Base-by-base conservation (phyloP, 108 stramenopile species). In the Cyclotella sp. region DNA sequence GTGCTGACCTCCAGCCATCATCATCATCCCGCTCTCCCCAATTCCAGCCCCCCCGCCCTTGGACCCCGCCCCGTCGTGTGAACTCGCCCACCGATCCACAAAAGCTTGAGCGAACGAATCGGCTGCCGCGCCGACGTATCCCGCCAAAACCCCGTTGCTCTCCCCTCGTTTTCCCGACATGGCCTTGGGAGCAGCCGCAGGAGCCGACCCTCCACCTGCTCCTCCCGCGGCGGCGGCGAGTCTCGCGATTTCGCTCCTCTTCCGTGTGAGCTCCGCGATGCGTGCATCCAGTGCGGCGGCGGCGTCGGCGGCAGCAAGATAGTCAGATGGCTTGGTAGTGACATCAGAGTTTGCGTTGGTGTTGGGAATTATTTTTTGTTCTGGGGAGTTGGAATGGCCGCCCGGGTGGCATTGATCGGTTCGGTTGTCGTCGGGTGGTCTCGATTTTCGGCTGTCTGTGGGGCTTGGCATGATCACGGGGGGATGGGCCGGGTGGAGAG, bases 91-190 rank as follows among this genome's bases (percentile, higher is more conserved):
- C 45, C 79, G 79, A 57, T 81, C 79, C 16, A 81, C 79, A 61
- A 81, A 81, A 10, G 79, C 73, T 40, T 81, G 79, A 22, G 79
- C 79, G 22, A 74, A 81, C 21, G 79, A 73, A 55, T 81, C 73
- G 40, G 73, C 78, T 0, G 78, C 40, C 5, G 79, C 55, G 0
- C 78, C 78, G 9, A 66, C 78, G 21, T 68, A 73, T 27, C 70
- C 65, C 46, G 79, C 79, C 67, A 81, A 58, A 43, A 11, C 44
- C 5, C 2, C 43, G 0, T 64, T 24, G 13, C 24, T 27, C 55
- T 24, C 19, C 8, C n/a, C 49, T 51, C 49, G 1, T 3, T 58
- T 49, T 49, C 6, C 47, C n/a, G 47, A 49, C 34, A 34, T 34
- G 34, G 47, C 47, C 1, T 15, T 29, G 24, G 55, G 55, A 55